These are phyloP conservation scores for Pinguiococcus pyrenoidosus DNA, from an alignment of 108 stramenopile species.

Conservation along the genomic window DNA sequence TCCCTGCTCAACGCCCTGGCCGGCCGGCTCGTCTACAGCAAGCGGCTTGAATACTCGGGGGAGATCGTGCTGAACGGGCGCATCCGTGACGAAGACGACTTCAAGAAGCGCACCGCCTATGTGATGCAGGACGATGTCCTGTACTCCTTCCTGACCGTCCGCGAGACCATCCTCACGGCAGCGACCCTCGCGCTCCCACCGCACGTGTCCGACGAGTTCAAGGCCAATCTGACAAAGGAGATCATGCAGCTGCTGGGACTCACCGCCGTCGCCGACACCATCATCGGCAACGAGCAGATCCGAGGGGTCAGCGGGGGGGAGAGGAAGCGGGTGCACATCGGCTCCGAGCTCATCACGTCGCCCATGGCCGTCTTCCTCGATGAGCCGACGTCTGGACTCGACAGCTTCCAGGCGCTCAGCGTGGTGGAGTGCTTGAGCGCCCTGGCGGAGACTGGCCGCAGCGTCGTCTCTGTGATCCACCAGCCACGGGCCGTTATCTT, in stretches of 20 bases:
- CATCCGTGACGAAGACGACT: background rate
- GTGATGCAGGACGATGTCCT: slow-evolving; percentile 11
- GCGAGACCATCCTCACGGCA: slow-evolving; percentile 7
- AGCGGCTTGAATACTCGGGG: too few relatives aligned
- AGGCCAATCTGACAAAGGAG: background rate
- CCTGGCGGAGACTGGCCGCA: background rate
- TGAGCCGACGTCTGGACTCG: slow-evolving; percentile 3
- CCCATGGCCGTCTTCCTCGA: background rate
- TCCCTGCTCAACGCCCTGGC: slow-evolving; percentile 32
- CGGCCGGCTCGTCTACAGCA: slow-evolving; percentile 24
- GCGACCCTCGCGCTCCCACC: background rate
- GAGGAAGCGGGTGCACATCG: slow-evolving; percentile 1
- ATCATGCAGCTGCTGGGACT: slow-evolving; percentile 9
- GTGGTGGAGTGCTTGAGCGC: background rate
- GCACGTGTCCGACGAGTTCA: background rate
- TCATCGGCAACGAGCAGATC: slow-evolving; percentile 7
- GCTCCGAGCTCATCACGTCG: background rate
- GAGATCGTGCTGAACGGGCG: background rate
- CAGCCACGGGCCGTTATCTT: slow-evolving; percentile 1
- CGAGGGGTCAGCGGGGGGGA: slow-evolving; percentile 18
- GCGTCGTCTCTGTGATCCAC: background rate
- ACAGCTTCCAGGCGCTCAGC: background rate
- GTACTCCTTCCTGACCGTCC: slow-evolving; percentile 9
- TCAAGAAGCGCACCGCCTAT: slow-evolving; percentile 1
- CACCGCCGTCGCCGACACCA: background rate